A percentile compares a stretch with the other conserved stretches of the same genome.
phyloP scores from a whole-genome alignment of 164 flowering plant species.

The Malania oleifera region DNA sequence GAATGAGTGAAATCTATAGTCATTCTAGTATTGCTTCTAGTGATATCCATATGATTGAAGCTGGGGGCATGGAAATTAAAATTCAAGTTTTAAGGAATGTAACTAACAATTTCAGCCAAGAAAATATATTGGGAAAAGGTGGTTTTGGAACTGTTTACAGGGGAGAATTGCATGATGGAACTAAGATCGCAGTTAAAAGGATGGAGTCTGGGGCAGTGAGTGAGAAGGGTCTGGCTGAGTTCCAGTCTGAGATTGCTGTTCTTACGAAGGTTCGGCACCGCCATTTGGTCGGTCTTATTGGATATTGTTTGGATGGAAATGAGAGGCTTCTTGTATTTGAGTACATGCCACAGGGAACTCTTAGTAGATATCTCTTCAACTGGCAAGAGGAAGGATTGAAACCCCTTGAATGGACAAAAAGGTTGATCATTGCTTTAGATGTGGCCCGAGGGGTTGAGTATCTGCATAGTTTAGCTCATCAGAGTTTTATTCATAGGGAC shows the following conservation, averaged over 20 bases:
- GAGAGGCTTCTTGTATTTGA: slow-evolving; percentile 90
- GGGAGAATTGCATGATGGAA: slow-evolving; percentile 92
- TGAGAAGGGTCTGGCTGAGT: slow-evolving; percentile 77
- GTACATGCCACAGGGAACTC: slow-evolving; percentile 92
- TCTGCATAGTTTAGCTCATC: slow-evolving; percentile 76
- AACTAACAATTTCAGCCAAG: slow-evolving; percentile 77
- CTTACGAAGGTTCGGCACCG: slow-evolving; percentile 87
- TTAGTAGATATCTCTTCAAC: slow-evolving; percentile 58
- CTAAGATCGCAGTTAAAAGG: slow-evolving; percentile 92
- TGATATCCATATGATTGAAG: slow-evolving; percentile 57
- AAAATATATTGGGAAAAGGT: slow-evolving; percentile 75
- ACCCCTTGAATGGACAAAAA: slow-evolving; percentile 82
- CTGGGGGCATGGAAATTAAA: slow-evolving; percentile 75
- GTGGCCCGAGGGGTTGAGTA: slow-evolving; percentile 97
- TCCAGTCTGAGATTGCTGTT: slow-evolving; percentile 85
- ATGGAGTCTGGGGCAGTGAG: slow-evolving; percentile 72
- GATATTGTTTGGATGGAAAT: slow-evolving; percentile 83
- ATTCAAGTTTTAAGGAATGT: slow-evolving; percentile 73
- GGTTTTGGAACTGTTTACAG: slow-evolving; percentile 96
- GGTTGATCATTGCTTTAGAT: slow-evolving; percentile 77
- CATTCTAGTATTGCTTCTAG: slow-evolving; percentile 39
- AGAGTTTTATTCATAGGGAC: slow-evolving; percentile 87
- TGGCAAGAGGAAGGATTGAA: slow-evolving; percentile 68
- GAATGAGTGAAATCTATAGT: slow-evolving; percentile 32
- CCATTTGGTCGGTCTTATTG: slow-evolving; percentile 76